Conservation (phyloP, 305 asterid genomes). For the Fraxinus sp. region DNA sequence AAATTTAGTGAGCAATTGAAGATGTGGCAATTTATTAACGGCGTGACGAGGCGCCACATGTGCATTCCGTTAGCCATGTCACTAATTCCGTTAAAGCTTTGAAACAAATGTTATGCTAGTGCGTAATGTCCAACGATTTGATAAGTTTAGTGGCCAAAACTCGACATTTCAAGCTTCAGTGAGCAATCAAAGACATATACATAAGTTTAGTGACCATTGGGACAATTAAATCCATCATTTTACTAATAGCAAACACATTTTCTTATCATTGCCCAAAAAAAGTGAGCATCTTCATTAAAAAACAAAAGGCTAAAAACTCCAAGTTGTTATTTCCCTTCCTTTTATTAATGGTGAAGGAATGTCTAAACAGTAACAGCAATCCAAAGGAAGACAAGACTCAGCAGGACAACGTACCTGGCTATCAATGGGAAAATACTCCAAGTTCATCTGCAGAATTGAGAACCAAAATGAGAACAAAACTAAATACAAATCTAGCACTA, state of each 20-base stretch:
- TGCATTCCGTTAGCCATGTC: neutral
- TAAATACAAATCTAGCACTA: neutral
- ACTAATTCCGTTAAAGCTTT: neutral
- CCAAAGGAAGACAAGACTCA: neutral
- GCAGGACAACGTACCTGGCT: slow-evolving; percentile 40
- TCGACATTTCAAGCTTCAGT: neutral
- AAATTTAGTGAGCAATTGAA: neutral
- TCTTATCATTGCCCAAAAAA: neutral
- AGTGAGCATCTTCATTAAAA: neutral
- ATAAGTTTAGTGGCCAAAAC: neutral
- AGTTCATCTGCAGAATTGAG: slow-evolving; percentile 45
- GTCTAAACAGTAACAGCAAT: neutral
- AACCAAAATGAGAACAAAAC: slow-evolving; percentile 25
- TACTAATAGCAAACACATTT: neutral
- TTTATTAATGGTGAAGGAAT: neutral
- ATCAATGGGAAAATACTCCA: slow-evolving; percentile 54
- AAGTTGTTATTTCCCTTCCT: neutral
- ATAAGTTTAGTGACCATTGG: neutral
- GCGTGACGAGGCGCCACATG: neutral
- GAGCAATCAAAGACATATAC: neutral
- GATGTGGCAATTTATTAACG: neutral
- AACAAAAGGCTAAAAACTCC: neutral
- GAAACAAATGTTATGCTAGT: neutral
- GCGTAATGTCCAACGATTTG: neutral
- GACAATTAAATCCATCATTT: neutral